Conservation (phyloP, 2,329 filamentous ascomycete species). For the Clarireedia homoeocarpa region DNA sequence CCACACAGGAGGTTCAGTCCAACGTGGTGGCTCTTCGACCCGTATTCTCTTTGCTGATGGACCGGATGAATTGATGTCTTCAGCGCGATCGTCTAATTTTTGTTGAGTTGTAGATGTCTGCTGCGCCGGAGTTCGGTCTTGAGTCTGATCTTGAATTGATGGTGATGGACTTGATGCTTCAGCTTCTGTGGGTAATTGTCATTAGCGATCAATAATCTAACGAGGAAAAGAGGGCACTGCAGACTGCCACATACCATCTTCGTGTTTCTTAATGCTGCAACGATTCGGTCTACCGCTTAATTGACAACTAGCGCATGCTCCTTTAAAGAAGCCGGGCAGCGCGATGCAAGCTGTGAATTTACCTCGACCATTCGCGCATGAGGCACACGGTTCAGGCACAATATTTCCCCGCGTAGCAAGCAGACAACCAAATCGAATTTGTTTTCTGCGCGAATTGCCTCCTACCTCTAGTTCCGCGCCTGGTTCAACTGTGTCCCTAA, state of each 20-base stretch:
- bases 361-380: constrained; percentile 27
- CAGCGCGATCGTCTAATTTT: not conserved
- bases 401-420: constrained; percentile 27
- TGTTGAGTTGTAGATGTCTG: not conserved
- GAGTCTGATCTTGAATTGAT: not conserved
- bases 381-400: constrained; percentile 21
- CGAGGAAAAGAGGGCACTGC: not conserved
- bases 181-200: not conserved
- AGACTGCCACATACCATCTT: constrained; percentile 23
- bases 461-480: constrained; percentile 27
- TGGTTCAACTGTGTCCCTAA: constrained; percentile 25
- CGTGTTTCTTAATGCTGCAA: constrained; percentile 27
- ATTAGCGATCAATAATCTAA: constrained; percentile 4
- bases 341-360: constrained; percentile 28
- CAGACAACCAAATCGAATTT: constrained; percentile 28
- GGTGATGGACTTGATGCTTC: not conserved
- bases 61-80: constrained; percentile 4
- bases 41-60: constrained; percentile 19
- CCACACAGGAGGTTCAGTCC: constrained; percentile 26
- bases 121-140: not conserved
- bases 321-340: constrained; percentile 29
- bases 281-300: constrained; percentile 27
- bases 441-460: constrained; percentile 28
- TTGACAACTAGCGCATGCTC: constrained; percentile 29
- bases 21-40: constrained; percentile 16